Base-by-base conservation (phyloP, 108 stramenopile species). In the Skeletonema marinoi region DNA sequence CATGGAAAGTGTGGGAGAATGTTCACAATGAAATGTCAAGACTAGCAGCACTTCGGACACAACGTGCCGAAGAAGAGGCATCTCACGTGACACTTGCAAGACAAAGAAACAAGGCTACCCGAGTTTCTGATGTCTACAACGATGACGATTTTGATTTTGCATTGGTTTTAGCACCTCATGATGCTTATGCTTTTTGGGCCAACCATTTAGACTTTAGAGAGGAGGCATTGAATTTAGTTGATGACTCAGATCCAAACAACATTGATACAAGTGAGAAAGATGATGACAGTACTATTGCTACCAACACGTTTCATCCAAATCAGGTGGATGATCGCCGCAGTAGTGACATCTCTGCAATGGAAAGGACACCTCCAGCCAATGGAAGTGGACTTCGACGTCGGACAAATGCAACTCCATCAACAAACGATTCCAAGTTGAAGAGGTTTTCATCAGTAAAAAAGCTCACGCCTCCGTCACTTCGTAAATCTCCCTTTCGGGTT, bases 81-180 rank as follows among this genome's bases (percentile, higher is more conserved):
- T 81, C 80, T 14, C 75, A 84, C 68, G 75, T 77, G 29, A 84
- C 79, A 10, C 56, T 81, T 56, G 83, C 80, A 13, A 73, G 75
- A 29, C 81, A 82, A 71, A 72, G 71, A 32, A 82, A 82, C 58
- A 71, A 76, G 41, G 81, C 60, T 12, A 29, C 71, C 10, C 41
- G 75, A n/a, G 71, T 82, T 1, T 75, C 75, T 1, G 67, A 75
- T 51, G 59, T 82, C 25, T 82, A 82, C 71, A 82, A 82, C 68
- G 78, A 88, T 42, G 73, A 93, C 66, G 88, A 90, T 61, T 92
- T 82, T 77, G 95, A 96, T 56, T 96, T 94, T 74, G 90, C 75
- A 6, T 66, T 96, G n/a, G 80, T 96, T 41, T 70, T 96, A 50
- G 83, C 78, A 29, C 90, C 93, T 7, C 86, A 92, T 66, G 87